These are phyloP conservation scores for Prunus mira DNA, from an alignment of 306 rosid species.

Conservation along the genomic window DNA sequence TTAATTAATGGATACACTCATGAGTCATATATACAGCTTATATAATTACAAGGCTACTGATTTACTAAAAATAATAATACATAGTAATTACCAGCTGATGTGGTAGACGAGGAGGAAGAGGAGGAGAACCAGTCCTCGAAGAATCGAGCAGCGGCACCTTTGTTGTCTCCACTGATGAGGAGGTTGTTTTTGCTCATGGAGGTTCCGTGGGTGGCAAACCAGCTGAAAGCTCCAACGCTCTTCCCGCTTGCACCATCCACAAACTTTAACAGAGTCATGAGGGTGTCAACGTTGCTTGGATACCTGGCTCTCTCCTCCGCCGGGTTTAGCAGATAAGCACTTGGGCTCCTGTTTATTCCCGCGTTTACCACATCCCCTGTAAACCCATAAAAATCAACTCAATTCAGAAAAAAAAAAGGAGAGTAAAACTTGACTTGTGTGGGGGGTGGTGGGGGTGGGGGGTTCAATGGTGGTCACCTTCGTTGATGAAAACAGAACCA, in stretches of 20 bases:
- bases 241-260: slow-evolving; percentile 46
- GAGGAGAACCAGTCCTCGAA: slow-evolving; percentile 63
- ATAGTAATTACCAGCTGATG: neutral
- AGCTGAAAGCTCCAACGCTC: slow-evolving; percentile 65
- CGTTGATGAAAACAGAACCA: slow-evolving; percentile 55
- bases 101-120: no score
- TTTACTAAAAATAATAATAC: neutral
- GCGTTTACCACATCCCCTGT: slow-evolving; percentile 63
- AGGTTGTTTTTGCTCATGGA: slow-evolving; percentile 81
- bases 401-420: no score
- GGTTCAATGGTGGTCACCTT: slow-evolving; percentile 25
- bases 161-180: slow-evolving; percentile 88
- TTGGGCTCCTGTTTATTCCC: slow-evolving; percentile 80
- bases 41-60: no score
- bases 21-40: no score
- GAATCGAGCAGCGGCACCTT: slow-evolving; percentile 78
- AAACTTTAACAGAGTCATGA: slow-evolving; percentile 69
- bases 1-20: no score
- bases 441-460: no score
- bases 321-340: slow-evolving; percentile 73
- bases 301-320: slow-evolving; percentile 64
- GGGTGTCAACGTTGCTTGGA: slow-evolving; percentile 49
- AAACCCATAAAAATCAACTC: neutral
- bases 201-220: slow-evolving; percentile 83
- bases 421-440: neutral